phyloP scores from a whole-genome alignment of 345 rosid genomes.

The Nasturtium officinale region DNA sequence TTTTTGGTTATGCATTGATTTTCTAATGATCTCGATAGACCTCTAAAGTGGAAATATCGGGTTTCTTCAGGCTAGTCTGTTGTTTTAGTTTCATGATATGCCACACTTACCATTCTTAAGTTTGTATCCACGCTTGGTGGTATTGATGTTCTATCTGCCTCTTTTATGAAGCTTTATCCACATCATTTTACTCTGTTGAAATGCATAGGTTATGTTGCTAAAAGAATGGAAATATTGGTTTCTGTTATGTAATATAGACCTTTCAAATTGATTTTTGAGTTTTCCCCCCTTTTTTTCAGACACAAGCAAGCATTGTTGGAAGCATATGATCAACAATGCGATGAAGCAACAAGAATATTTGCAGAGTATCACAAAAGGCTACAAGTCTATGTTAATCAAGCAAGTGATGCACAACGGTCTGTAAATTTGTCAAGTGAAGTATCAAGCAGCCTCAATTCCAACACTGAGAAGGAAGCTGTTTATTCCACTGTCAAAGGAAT shows the following conservation, averaged over 20 bases:
- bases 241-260: background rate
- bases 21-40: background rate
- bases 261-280: background rate
- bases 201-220: background rate
- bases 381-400: conserved; percentile 74
- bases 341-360: conserved; percentile 88
- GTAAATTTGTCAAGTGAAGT: conserved; percentile 59
- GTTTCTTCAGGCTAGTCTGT: background rate
- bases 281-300: conserved; percentile 46
- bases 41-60: background rate
- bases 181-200: background rate
- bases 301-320: conserved; percentile 88
- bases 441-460: conserved; percentile 50
- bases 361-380: conserved; percentile 86
- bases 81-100: conserved; percentile 16
- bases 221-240: background rate
- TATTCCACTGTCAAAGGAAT: conserved; percentile 87
- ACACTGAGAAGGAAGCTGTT: conserved; percentile 72
- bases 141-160: conserved; percentile 3
- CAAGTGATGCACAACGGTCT: conserved; percentile 77
- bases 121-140: background rate
- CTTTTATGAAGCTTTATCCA: background rate
- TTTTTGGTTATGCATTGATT: background rate
- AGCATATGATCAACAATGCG: conserved; percentile 91
- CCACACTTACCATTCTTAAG: background rate